Conservation (phyloP, 805 yeast genomes). For the Ogataea kodamae region DNA sequence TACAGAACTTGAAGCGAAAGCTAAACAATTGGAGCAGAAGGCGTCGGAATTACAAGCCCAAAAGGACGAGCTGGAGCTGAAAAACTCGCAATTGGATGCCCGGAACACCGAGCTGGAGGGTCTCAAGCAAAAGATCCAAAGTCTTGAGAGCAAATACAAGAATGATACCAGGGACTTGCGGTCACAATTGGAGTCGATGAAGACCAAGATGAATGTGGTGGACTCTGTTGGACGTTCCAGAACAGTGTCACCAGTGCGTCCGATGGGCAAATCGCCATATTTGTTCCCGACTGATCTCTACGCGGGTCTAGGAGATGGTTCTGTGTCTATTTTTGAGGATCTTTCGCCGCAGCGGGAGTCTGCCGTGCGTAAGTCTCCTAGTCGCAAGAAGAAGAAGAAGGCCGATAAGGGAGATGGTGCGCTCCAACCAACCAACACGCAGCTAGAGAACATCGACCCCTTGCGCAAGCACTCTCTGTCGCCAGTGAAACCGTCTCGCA, state of each 20-base stretch:
- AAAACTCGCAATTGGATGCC: slow-evolving; percentile 3
- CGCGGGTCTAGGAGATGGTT: slow-evolving; percentile 8
- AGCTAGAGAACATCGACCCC: slow-evolving; percentile 1
- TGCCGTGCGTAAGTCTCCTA: slow-evolving; percentile 8
- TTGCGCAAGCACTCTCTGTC: slow-evolving; percentile 17
- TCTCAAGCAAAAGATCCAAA: slow-evolving; percentile 2
- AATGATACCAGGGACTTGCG: slow-evolving; percentile 15
- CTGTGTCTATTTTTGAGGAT: slow-evolving; percentile 14
- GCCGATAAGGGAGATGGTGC: slow-evolving; percentile 3
- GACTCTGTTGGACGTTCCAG: slow-evolving; percentile 14
- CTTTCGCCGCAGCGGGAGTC: slow-evolving; percentile 11
- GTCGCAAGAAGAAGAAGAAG: slow-evolving; percentile 11
- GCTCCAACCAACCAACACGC: slow-evolving; percentile 5
- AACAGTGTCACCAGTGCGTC: slow-evolving; percentile 12
- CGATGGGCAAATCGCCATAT: slow-evolving; percentile 13
- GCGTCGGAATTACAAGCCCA: no score
- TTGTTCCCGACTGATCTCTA: slow-evolving; percentile 8
- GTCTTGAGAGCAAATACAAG: slow-evolving; percentile 14
- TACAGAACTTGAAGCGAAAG: no score
- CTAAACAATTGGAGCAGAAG: no score
- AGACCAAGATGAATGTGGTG: slow-evolving; percentile 17
- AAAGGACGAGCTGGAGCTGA: no score
- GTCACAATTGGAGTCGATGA: slow-evolving; percentile 18
- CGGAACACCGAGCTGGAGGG: slow-evolving; percentile 3
- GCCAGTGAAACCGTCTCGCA: slow-evolving; percentile 16